Percentiles rank a stretch among this genome's conserved stretches.
Evolutionary conservation across 2,329 filamentous ascomycete species (phyloP).

Genomic region (Cylindrodendrum hubeiense): DNA sequence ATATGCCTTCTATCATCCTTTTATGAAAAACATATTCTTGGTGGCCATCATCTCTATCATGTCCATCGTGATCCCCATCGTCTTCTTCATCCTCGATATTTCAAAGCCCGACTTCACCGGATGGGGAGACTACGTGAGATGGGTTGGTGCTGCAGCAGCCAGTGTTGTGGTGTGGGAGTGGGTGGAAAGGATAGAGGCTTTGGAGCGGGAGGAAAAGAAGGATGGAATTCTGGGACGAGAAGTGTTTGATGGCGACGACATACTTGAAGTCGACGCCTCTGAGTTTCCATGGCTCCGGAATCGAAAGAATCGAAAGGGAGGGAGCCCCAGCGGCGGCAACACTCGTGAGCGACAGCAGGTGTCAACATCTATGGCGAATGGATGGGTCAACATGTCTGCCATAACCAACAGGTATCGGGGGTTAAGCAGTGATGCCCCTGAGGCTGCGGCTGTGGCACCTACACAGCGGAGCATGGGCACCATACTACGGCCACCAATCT

Average conservation of each 20-base stretch:
- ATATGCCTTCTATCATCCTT: constrained; percentile 89
- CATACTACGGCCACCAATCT: constrained; percentile 63
- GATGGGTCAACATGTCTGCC: constrained; percentile 45
- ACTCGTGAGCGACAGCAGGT: constrained; percentile 30
- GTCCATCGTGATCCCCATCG: constrained; percentile 88
- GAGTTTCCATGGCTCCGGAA: constrained; percentile 62
- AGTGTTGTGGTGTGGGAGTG: constrained; percentile 99
- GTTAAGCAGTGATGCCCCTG: constrained; percentile 31
- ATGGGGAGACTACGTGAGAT: constrained; percentile 95
- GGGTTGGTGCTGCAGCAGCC: constrained; percentile 94
- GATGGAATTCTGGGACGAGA: constrained; percentile 92
- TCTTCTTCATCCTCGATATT: constrained; percentile 94
- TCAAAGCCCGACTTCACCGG: constrained; percentile 86
- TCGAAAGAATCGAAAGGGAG: constrained; percentile 51
- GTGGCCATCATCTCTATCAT: constrained; percentile 83
- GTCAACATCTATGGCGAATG: constrained; percentile 35
- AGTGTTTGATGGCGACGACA: constrained; percentile 94
- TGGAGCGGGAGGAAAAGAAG: constrained; percentile 94
- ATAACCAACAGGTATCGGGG: constrained; percentile 44
- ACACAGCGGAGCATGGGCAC: constrained; percentile 46
- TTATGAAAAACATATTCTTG: constrained; percentile 90
- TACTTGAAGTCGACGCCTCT: constrained; percentile 75
- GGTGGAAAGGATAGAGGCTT: constrained; percentile 93
- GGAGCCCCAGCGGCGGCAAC: constrained; percentile 34
- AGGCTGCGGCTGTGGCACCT: constrained; percentile 40